Percentiles rank a stretch among this genome's conserved stretches.
These are phyloP conservation scores for Cercospora zeina DNA, from an alignment of 2,329 filamentous ascomycete genomes.

Conservation along the genomic window DNA sequence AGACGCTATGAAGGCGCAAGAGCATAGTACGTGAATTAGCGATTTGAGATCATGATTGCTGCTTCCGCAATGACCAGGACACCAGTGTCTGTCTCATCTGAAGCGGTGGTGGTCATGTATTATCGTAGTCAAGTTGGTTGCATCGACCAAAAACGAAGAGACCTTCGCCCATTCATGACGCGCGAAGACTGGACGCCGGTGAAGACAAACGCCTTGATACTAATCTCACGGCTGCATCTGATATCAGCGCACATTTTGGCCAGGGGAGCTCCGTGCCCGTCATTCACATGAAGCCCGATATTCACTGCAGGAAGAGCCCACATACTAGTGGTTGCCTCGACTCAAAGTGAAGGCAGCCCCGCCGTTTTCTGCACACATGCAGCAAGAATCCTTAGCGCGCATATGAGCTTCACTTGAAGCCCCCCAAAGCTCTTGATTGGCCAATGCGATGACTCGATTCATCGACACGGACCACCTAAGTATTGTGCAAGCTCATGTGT, in stretches of 20 bases:
- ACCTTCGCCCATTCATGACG: background rate
- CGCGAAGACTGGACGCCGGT: background rate
- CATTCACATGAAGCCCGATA: background rate
- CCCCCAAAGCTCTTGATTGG: background rate
- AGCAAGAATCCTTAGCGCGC: background rate
- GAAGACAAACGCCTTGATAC: background rate
- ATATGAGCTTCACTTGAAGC: background rate
- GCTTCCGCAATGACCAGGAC: no score
- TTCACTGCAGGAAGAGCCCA: background rate
- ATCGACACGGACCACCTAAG: background rate
- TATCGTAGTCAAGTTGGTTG: no score
- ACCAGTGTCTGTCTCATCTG: background rate
- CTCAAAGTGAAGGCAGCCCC: background rate
- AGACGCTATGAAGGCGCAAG: background rate
- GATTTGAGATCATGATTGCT: background rate
- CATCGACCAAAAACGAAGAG: background rate
- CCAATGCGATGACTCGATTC: background rate
- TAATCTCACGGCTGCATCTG: background rate
- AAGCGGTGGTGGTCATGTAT: background rate
- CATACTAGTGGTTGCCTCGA: background rate
- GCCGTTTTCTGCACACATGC: conserved; percentile 2
- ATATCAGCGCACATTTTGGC: background rate
- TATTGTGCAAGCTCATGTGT: conserved; percentile 6
- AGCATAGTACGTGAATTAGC: background rate
- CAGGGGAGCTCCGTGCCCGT: background rate